A percentile compares a stretch with the other conserved stretches of the same genome.
These are phyloP conservation scores for Stephania cephalantha DNA, from an alignment of 164 flowering plant genomes.

Conservation along the genomic window DNA sequence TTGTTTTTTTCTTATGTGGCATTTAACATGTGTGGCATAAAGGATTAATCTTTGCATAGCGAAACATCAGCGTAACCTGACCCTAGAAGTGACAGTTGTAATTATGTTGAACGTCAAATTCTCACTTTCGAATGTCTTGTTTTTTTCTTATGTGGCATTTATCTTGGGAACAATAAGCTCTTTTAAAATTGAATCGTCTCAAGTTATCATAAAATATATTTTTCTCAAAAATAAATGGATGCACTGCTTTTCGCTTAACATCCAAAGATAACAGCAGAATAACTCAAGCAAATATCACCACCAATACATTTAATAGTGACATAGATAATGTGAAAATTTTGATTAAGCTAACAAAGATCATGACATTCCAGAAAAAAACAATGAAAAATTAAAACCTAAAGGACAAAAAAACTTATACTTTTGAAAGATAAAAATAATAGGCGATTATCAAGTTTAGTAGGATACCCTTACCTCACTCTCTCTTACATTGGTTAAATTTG, in stretches of 20 bases:
- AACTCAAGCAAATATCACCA: background rate
- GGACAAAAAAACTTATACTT: background rate
- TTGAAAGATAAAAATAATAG: background rate
- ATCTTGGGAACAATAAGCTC: background rate
- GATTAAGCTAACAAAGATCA: background rate
- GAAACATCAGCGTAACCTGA: background rate
- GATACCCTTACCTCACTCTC: slow-evolving; percentile 57
- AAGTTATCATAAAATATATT: background rate
- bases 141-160: background rate
- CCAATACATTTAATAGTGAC: background rate
- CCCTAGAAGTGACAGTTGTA: background rate
- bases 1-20: no score
- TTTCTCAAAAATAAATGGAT: background rate
- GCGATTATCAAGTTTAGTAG: background rate
- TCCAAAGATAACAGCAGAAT: background rate
- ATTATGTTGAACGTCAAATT: background rate
- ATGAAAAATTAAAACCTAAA: background rate
- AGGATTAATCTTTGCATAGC: background rate
- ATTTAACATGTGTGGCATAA: background rate
- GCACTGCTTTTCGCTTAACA: background rate
- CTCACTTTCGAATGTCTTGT: background rate
- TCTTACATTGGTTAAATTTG: slow-evolving; percentile 39
- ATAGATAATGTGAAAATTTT: no score
- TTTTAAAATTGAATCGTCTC: background rate
- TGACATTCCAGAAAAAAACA: background rate